Conservation (phyloP, 192 early-diverging fungal species). For the Bifiguratus adelaidae region DNA sequence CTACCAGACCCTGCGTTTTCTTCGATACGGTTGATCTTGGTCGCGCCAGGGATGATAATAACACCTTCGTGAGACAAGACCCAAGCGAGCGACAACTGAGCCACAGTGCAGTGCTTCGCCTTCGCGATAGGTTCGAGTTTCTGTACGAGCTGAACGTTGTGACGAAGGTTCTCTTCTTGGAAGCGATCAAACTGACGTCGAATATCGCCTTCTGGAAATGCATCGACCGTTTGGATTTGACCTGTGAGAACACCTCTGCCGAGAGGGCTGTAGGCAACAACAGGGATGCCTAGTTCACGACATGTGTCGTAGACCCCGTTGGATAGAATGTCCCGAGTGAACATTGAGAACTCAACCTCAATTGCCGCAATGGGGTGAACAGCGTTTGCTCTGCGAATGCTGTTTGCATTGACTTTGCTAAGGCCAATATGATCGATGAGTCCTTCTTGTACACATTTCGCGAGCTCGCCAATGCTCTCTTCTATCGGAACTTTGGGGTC, state of each 20-base stretch:
- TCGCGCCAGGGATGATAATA: too few species aligned
- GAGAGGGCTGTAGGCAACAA: conserved; percentile 46
- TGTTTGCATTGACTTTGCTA: too few species aligned
- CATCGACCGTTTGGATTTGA: conserved; percentile 28
- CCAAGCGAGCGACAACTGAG: conserved; percentile 51
- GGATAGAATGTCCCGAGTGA: conserved; percentile 35
- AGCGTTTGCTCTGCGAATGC: too few species aligned
- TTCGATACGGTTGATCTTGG: too few species aligned
- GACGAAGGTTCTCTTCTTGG: conserved; percentile 35
- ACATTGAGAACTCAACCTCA: too few species aligned
- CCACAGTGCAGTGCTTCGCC: conserved; percentile 28
- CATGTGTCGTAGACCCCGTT: conserved; percentile 41
- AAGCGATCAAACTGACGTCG: conserved; percentile 43
- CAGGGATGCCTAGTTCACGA: conserved; percentile 45
- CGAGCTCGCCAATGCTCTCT: too few species aligned
- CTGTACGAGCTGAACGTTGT: conserved; percentile 46
- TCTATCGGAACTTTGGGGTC: too few species aligned
- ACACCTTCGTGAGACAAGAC: conserved; percentile 35
- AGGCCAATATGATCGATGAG: too few species aligned
- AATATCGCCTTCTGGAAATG: conserved; percentile 39
- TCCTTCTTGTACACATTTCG: too few species aligned
- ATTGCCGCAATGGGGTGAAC: too few species aligned
- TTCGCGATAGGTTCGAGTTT: conserved; percentile 29
- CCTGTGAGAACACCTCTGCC: conserved; percentile 50
- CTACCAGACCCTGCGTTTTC: too few species aligned